Conservation (phyloP, 192 early-diverging fungal genomes). For the Kickxella alabastrina region DNA sequence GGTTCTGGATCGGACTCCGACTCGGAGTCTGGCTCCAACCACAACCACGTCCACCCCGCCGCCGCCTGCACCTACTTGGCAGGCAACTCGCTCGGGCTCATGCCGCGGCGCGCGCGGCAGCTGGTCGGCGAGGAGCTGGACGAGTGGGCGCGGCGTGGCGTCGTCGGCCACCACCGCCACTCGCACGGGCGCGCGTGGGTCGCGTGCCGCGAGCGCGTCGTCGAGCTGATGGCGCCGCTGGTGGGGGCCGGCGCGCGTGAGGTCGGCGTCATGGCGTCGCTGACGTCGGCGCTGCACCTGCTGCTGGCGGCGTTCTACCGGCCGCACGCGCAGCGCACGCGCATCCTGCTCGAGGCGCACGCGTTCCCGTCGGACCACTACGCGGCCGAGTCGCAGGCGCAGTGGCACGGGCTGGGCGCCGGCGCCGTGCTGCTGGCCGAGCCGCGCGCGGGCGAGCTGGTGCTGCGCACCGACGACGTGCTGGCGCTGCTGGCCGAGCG, state of each 20-base stretch:
- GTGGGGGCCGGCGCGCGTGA: constrained; percentile 67
- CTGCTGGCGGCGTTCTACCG: constrained; percentile 89
- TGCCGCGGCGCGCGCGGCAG: constrained; percentile 63
- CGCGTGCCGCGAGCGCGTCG: constrained; percentile 71
- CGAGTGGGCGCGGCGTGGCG: constrained; percentile 82
- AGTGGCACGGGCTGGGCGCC: constrained; percentile 64
- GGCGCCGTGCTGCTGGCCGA: constrained; percentile 68
- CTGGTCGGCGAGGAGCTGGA: constrained; percentile 86
- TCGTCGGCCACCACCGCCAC: constrained; percentile 87
- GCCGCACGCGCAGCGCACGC: constrained; percentile 69
- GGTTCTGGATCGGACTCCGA: no score
- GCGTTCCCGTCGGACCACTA: constrained; percentile 97
- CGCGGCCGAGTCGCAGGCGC: constrained; percentile 84
- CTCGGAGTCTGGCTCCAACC: not conserved
- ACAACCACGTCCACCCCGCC: constrained; percentile 11
- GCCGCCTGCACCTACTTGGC: constrained; percentile 71
- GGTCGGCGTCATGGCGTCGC: constrained; percentile 87
- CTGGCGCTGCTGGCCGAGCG: constrained; percentile 65
- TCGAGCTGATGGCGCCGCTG: constrained; percentile 68
- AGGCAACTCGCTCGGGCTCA: constrained; percentile 92
- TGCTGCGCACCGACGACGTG: constrained; percentile 78
- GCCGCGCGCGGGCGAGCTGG: constrained; percentile 70
- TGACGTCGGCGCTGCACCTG: constrained; percentile 89
- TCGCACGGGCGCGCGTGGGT: constrained; percentile 80
- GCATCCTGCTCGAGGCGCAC: constrained; percentile 88